A percentile compares a stretch with the other conserved stretches of the same genome.
Conservation (phyloP, 176 grass and related monocot genomes). For the Carex parvula region DNA sequence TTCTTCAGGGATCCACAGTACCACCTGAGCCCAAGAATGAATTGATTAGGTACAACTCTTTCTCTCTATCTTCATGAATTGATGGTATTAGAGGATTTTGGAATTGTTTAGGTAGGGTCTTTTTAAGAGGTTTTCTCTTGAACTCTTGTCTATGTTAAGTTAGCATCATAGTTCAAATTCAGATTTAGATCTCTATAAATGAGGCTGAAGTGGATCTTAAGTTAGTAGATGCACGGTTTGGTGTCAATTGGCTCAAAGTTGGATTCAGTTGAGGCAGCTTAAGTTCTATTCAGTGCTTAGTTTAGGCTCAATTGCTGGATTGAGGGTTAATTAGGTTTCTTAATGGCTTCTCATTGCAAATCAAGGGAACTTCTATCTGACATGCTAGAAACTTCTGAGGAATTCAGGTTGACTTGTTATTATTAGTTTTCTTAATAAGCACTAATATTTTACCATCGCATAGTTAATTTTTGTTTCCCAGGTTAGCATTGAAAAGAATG, state of each 20-base stretch:
- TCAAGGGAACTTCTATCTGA: not conserved
- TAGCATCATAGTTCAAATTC: not conserved
- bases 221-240: not conserved
- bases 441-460: not conserved
- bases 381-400: not conserved
- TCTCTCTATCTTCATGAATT: not conserved
- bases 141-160: not conserved
- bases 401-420: not conserved
- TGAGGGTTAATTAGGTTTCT: not conserved
- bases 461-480: not conserved
- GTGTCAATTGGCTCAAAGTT: not conserved
- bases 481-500: not conserved
- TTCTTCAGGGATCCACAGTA: slow-evolving; percentile 89
- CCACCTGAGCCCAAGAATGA: slow-evolving; percentile 72
- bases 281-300: not conserved
- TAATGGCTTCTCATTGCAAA: not conserved
- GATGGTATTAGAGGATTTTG: not conserved
- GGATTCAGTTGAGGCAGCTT: not conserved
- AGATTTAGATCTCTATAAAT: not conserved
- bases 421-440: not conserved
- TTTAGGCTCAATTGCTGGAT: not conserved
- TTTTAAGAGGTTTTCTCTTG: not conserved
- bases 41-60: slow-evolving; percentile 27
- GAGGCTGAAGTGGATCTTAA: not conserved
- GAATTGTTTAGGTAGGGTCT: not conserved